Conservation (phyloP, 2,329 filamentous ascomycete species). For the Metarhizium rileyi region DNA sequence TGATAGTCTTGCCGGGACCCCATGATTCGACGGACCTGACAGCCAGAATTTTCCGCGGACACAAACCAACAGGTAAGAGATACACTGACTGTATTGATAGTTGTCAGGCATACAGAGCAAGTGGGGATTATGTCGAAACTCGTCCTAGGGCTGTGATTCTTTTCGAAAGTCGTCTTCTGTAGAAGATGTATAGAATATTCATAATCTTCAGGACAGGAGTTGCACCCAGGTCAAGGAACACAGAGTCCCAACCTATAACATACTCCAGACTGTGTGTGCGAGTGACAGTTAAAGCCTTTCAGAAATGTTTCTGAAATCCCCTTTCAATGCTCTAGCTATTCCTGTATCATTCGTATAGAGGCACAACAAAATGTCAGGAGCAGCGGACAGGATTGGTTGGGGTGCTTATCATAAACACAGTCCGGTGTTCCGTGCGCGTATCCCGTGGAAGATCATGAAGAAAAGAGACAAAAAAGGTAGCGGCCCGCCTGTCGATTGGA, state of each 20-base stretch:
- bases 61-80: too few relatives aligned
- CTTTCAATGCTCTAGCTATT: too few relatives aligned
- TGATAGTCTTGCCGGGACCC: constrained; percentile 11
- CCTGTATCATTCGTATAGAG: not conserved
- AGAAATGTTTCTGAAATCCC: not conserved
- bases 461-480: not conserved
- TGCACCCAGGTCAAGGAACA: not conserved
- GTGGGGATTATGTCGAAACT: not conserved
- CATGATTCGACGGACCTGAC: constrained; percentile 9
- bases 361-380: not conserved
- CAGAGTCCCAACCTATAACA: not conserved
- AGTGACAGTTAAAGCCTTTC: not conserved
- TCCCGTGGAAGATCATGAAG: not conserved
- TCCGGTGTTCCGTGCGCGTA: not conserved
- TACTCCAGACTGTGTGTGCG: not conserved
- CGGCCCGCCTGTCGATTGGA: not conserved
- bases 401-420: not conserved
- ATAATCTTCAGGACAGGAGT: not conserved
- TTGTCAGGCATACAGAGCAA: too few relatives aligned
- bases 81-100: too few relatives aligned
- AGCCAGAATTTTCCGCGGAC: not conserved
- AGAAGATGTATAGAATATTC: too few relatives aligned
- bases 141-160: not conserved
- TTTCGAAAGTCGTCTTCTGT: too few relatives aligned
- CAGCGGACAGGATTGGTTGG: not conserved